These are phyloP conservation scores for Ostreobium quekettii DNA, from an alignment of 139 green algal genomes.

Conservation along the genomic window DNA sequence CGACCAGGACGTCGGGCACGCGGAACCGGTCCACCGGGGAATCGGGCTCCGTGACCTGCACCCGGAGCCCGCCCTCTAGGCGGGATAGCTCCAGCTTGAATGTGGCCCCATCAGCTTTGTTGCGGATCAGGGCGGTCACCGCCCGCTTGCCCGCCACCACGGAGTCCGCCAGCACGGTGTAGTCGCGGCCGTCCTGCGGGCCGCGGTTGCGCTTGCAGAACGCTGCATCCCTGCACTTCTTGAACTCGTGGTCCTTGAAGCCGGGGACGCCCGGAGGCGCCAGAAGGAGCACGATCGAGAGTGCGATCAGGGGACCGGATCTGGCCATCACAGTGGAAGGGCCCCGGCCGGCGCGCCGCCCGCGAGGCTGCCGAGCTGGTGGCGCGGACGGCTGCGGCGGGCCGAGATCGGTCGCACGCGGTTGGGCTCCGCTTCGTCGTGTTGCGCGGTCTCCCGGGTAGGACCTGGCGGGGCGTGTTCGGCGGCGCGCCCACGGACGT, in stretches of 20 bases:
- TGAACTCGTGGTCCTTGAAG: slow-evolving; percentile 94
- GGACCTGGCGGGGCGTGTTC: neutral
- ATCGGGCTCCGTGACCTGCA: slow-evolving; percentile 51
- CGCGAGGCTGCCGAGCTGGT: no score
- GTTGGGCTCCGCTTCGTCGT: no score
- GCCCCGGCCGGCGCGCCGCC: no score
- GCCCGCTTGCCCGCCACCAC: slow-evolving; percentile 33
- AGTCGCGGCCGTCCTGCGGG: slow-evolving; percentile 33
- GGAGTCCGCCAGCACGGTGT: slow-evolving; percentile 39
- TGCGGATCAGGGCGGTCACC: slow-evolving; percentile 44
- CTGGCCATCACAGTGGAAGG: no score
- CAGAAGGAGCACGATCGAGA: no score
- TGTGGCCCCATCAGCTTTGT: slow-evolving; percentile 27
- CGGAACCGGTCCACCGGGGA: slow-evolving; percentile 44
- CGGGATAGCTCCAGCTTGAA: slow-evolving; percentile 53
- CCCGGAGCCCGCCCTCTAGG: slow-evolving; percentile 53
- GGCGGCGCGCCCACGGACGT: neutral
- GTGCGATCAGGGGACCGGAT: no score
- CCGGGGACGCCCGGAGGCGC: slow-evolving; percentile 24
- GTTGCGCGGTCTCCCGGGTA: no score
- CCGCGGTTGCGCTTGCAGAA: slow-evolving; percentile 83
- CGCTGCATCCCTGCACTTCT: slow-evolving; percentile 70
- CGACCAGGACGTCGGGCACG: slow-evolving; percentile 62
- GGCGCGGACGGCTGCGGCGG: no score
- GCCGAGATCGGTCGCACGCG: no score